phyloP scores from a whole-genome alignment of 768 basidiomycete species.

The Leccinum truebloodii region DNA sequence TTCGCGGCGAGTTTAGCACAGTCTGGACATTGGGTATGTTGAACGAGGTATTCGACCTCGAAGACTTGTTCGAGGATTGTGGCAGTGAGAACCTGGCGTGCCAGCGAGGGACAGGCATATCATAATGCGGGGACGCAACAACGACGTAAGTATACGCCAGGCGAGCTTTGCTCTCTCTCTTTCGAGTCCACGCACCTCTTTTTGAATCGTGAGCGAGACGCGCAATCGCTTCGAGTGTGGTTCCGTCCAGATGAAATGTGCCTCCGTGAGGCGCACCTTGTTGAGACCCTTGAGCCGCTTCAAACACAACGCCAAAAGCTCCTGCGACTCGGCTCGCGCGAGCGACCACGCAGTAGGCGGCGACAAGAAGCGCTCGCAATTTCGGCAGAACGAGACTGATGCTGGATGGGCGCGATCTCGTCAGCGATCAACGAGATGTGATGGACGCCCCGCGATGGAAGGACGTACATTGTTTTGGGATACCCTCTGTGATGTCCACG shows the following conservation, averaged over 20 bases:
- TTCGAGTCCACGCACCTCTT: conserved; percentile 64
- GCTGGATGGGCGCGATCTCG: conserved; percentile 43
- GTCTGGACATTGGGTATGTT: conserved; percentile 93
- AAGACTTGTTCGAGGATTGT: conserved; percentile 98
- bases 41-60: conserved; percentile 93
- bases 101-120: background rate
- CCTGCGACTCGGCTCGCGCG: conserved; percentile 87
- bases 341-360: conserved; percentile 87
- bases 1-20: conserved; percentile 95
- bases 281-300: conserved; percentile 93
- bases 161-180: fast-evolving
- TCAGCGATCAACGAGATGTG: background rate
- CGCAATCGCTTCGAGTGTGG: conserved; percentile 93
- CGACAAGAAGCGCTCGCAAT: conserved; percentile 94
- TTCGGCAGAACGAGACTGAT: conserved; percentile 89
- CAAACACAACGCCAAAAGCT: conserved; percentile 91
- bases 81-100: conserved; percentile 77
- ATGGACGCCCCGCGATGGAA: background rate
- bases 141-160: background rate
- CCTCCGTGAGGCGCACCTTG: conserved; percentile 96
- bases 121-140: background rate
- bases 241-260: conserved; percentile 99
- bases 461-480: conserved; percentile 85
- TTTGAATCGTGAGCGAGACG: conserved; percentile 95
- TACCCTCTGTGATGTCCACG: conserved; percentile 97